Evolutionary conservation across 2,329 filamentous ascomycete genomes (phyloP).

Genomic region (Neonectria neomacrospora): DNA sequence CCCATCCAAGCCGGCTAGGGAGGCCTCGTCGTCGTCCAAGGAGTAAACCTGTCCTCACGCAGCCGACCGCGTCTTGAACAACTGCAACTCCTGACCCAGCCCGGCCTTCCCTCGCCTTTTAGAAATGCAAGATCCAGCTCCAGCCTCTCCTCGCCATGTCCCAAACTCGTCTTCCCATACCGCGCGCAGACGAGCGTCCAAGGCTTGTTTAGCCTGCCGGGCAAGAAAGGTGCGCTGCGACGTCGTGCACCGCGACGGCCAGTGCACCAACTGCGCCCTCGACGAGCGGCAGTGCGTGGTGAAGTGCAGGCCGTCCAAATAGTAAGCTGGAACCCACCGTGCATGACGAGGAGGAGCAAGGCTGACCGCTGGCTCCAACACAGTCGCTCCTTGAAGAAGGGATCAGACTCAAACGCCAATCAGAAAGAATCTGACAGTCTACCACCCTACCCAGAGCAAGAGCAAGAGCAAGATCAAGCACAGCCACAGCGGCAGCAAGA

Average conservation of each 20-base stretch:
- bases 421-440: neutral
- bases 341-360: neutral
- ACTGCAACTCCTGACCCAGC: neutral
- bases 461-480: neutral
- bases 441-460: neutral
- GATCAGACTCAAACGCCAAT: neutral
- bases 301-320: constrained; percentile 23
- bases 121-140: constrained; percentile 15
- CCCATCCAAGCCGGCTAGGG: too few relatives aligned
- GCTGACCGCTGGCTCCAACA: neutral
- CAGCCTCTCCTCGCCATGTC: neutral
- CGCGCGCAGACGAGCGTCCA: constrained; percentile 24
- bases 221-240: constrained; percentile 29
- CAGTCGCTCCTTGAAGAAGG: constrained; percentile 14
- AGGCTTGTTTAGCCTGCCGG: constrained; percentile 28
- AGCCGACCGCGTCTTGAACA: neutral
- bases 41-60: too few relatives aligned
- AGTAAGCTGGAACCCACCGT: constrained; percentile 10
- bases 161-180: neutral
- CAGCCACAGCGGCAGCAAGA: neutral
- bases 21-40: too few relatives aligned
- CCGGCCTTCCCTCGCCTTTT: neutral
- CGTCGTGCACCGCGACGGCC: constrained; percentile 23
- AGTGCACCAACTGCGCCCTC: constrained; percentile 30
- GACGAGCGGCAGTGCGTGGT: constrained; percentile 28